Base-by-base conservation (phyloP, 495 filamentous ascomycete species). In the Astrothelium macrocarpum region DNA sequence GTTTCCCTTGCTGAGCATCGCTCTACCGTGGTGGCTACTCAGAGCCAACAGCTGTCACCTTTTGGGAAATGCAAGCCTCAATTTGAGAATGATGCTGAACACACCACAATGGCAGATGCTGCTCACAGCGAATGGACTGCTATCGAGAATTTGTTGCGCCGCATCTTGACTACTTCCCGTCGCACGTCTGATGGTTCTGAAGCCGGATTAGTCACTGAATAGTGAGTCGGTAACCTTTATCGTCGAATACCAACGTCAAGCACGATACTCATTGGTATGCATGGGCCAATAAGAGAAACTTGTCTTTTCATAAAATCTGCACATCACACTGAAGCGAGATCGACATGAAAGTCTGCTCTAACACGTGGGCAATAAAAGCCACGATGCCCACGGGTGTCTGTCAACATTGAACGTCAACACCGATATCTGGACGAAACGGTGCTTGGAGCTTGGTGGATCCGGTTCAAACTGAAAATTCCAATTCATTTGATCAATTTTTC, bases 1-100 rank as follows among this genome's bases (percentile, higher is more conserved):
- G 63, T 73, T 2, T 66, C 73, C 14, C 74, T 82, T 2, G 70
- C 76, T 28, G 65, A 72, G 18, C 63, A 62, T 59, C 42, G 53
- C 62, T 65, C 76, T 28, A 25, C 49, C 7, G 23, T 56, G 23
- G 5, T 56, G 1, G 49, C 49, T 29, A 29, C 20, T 56, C 49
- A 56, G 49, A 26, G 20, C 3, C 12, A 20, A 26, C 11, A 9
- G 16, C 2, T 25, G 2, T 56, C 49, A 11, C 49, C 49, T 16
- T 56, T 56, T 56, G 49, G 49, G 5, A 56, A 26, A 29, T 56
- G 49, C 49, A 25, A 56, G 25, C 49, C 49, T 9, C 9, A 56
- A 29, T 56, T 56, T 20, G 49, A 56, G 2, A 56, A 56, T 29
- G 49, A 29, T 16, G 2, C 20, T 7, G 20, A 56, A 11, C 49